These are phyloP conservation scores for Gillenia trifoliata DNA, from an alignment of 306 rosid genomes.

Conservation along the genomic window DNA sequence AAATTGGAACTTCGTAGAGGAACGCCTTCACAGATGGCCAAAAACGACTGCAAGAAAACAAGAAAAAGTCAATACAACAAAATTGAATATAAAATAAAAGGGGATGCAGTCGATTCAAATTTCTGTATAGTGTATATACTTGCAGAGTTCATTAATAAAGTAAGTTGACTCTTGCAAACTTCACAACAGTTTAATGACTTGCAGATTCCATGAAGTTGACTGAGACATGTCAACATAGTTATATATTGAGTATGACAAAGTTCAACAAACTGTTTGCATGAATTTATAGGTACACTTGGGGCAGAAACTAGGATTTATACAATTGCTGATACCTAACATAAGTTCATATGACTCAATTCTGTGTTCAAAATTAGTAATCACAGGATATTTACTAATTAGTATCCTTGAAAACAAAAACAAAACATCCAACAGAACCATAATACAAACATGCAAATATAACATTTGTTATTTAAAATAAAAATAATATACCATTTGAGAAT, in stretches of 20 bases:
- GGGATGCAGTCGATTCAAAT: background rate
- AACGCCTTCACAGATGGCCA: constrained; percentile 77
- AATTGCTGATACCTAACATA: background rate
- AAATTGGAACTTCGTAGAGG: constrained; percentile 67
- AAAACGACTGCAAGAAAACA: constrained; percentile 61
- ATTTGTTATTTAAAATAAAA: background rate
- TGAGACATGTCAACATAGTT: background rate
- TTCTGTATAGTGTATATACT: background rate
- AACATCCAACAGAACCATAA: background rate
- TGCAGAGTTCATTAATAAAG: background rate
- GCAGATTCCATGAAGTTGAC: background rate
- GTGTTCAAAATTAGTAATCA: background rate
- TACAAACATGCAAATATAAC: background rate
- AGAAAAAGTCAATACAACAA: background rate
- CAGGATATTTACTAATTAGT: background rate
- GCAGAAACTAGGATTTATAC: background rate
- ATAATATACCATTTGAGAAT: background rate
- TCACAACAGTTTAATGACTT: background rate
- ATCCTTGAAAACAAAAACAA: background rate
- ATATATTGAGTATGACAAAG: background rate
- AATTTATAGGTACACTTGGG: background rate
- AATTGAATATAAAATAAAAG: background rate
- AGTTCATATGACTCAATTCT: background rate
- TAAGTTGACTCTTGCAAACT: background rate
- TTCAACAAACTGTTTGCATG: background rate